Percentiles rank a stretch among this genome's conserved stretches.
phyloP scores from a whole-genome alignment of 2,329 filamentous ascomycete species.

The Phyllosticta ampelicida region DNA sequence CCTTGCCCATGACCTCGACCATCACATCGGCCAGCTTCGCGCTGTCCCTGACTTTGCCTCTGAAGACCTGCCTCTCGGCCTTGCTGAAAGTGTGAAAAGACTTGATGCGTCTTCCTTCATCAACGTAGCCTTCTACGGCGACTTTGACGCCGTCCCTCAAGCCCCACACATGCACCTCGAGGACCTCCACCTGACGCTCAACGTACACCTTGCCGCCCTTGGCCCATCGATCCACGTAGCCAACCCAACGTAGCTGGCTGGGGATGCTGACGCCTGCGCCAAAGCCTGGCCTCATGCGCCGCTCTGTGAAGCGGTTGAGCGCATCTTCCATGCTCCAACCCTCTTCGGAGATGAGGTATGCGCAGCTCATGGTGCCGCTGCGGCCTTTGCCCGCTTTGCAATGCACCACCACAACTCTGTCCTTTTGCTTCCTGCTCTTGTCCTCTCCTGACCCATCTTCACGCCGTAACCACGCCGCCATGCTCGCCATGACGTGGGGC shows the following conservation, averaged over 20 bases:
- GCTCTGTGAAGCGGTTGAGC: conserved; percentile 59
- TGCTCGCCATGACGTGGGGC: conserved; percentile 79
- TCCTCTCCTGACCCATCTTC: conserved; percentile 18
- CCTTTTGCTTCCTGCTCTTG: conserved; percentile 26
- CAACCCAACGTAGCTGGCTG: conserved; percentile 77
- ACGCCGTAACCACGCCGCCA: conserved; percentile 70
- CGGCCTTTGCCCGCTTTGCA: conserved; percentile 96
- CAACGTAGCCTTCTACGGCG: conserved; percentile 69
- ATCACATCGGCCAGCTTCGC: conserved; percentile 36
- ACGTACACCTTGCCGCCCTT: conserved; percentile 66
- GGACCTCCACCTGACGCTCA: conserved; percentile 70
- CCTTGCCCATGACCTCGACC: conserved; percentile 33
- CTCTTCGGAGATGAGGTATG: conserved; percentile 83
- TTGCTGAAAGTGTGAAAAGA: conserved; percentile 69
- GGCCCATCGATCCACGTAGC: conserved; percentile 83
- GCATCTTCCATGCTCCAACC: conserved; percentile 57
- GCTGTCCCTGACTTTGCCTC: conserved; percentile 38
- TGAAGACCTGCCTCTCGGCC: conserved; percentile 59
- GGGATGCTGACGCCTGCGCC: conserved; percentile 86
- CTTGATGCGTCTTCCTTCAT: conserved; percentile 83
- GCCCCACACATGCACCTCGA: conserved; percentile 86
- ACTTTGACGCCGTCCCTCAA: conserved; percentile 80
- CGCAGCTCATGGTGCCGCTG: conserved; percentile 77
- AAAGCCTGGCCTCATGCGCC: conserved; percentile 82
- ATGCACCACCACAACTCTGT: conserved; percentile 78